Evolutionary conservation across 129 eudicot species (phyloP), one percentile per base, ranked within the genome.

Genomic region (Pseudognaphalium luteoalbum): DNA sequence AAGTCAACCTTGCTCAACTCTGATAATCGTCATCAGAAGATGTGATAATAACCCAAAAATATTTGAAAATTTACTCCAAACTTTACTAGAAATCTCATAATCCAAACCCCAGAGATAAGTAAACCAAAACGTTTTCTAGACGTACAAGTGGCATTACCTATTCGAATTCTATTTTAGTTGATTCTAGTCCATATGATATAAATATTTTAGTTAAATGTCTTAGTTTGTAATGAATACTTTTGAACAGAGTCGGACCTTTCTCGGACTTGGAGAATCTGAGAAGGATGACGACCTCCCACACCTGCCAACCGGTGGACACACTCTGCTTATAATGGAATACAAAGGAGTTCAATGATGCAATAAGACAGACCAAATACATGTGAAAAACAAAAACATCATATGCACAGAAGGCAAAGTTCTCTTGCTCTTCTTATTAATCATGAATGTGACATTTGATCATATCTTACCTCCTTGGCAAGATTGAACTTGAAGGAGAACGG

Each of bases 251-350:
- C 85, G 72, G 56, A 92, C 98, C 96, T 84, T 93, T 81, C 95
- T 93, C 57, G 98, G 98, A 73, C 95, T 88, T 61, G 94, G 94
- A 33, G 98, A 88, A 50, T 83, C 84, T 10, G 98, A 93, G 33
- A 57, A 86, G 34, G 98, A 93, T 37, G 92, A 86, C 34, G 96
- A 88, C 75, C 96, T 93, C 57, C 92, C 98, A 42, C 88, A 89
- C 57, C 86, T 78, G 16, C 75, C 81, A 70, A 83, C 83, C 3
- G 88, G 89, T 30, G 81, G 85, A 4, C 97, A 74, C 12, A 83
- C 91, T 85, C 97, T 91, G 85, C 54, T 57, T 32, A 41, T 17
- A 68, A 6, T 15, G 19, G 30, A 59, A 10, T 14, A 65, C 66
- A 61, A 61, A 0, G 35, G 66, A 61, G 37, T 61, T 61, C 7